These are phyloP conservation scores for Sextonia rubra DNA, from an alignment of 164 flowering plant genomes.

Conservation along the genomic window DNA sequence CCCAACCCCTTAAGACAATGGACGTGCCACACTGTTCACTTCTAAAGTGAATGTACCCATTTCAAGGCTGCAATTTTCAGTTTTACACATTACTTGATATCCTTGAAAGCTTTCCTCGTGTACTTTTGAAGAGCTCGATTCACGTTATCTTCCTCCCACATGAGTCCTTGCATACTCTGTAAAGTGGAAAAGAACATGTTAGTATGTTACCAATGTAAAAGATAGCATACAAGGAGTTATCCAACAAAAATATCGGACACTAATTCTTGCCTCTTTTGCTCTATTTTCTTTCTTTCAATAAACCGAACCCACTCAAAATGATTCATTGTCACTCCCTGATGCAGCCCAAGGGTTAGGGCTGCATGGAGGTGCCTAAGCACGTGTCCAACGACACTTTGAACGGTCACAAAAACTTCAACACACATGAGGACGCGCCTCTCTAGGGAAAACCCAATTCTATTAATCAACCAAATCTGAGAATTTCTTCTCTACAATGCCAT, in stretches of 20 bases:
- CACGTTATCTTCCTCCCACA: slow-evolving; percentile 95
- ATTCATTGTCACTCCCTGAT: slow-evolving; percentile 36
- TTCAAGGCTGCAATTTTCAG: slow-evolving; percentile 72
- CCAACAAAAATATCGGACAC: too few species aligned
- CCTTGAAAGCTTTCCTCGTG: slow-evolving; percentile 63
- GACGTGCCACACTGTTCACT: slow-evolving; percentile 84
- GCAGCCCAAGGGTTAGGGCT: too few species aligned
- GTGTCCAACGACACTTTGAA: too few species aligned
- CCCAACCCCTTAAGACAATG: slow-evolving; percentile 81
- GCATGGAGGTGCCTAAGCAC: too few species aligned
- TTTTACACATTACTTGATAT: slow-evolving; percentile 71
- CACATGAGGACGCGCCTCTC: too few species aligned
- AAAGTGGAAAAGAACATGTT: background rate
- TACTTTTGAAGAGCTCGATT: slow-evolving; percentile 65
- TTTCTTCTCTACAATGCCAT: too few species aligned
- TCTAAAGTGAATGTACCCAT: slow-evolving; percentile 95
- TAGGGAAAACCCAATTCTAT: too few species aligned
- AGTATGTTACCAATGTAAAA: background rate
- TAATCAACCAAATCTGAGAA: too few species aligned
- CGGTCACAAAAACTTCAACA: too few species aligned
- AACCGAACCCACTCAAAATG: slow-evolving; percentile 73
- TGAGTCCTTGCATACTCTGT: slow-evolving; percentile 93
- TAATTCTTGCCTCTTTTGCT: too few species aligned
- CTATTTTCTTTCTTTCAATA: background rate
- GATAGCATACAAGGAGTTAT: background rate